These are phyloP conservation scores for Xylariaceae sp. DNA, from an alignment of 2,329 filamentous ascomycete species.

Conservation along the genomic window DNA sequence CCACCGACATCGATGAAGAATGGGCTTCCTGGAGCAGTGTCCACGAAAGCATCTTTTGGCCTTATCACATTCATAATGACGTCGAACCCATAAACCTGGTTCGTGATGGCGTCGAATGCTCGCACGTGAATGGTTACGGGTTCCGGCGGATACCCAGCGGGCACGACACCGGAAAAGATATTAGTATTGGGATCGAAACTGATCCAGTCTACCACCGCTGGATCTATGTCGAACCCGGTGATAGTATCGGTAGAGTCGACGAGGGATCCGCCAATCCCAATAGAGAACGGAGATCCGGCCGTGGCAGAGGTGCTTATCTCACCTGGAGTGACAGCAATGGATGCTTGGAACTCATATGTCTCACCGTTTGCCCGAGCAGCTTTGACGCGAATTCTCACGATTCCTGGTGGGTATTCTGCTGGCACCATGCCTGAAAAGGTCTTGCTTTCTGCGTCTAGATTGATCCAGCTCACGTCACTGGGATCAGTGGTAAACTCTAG, in stretches of 20 bases:
- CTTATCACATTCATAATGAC: not conserved
- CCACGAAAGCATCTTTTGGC: not conserved
- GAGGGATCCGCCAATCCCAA: not conserved
- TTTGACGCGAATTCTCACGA: not conserved
- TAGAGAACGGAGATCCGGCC: not conserved
- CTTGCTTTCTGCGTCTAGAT: not conserved
- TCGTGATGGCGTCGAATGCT: not conserved
- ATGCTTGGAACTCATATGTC: not conserved
- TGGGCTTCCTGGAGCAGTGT: not conserved
- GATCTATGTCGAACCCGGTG: not conserved
- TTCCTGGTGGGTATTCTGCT: not conserved
- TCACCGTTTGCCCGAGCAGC: not conserved
- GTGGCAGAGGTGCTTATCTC: not conserved
- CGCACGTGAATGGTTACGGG: not conserved
- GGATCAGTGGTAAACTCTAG: not conserved
- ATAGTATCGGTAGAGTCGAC: not conserved
- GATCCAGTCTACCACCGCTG: not conserved
- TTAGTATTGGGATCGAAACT: not conserved
- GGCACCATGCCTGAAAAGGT: not conserved
- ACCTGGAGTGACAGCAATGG: not conserved
- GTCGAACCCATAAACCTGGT: not conserved
- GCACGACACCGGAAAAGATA: not conserved
- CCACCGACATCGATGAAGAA: not conserved
- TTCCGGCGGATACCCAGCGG: not conserved
- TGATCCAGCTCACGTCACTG: not conserved